Percentiles rank a stretch among this genome's conserved stretches.
These are phyloP conservation scores for Anisodus acutangulus DNA, from an alignment of 257 asterid species.

Conservation along the genomic window DNA sequence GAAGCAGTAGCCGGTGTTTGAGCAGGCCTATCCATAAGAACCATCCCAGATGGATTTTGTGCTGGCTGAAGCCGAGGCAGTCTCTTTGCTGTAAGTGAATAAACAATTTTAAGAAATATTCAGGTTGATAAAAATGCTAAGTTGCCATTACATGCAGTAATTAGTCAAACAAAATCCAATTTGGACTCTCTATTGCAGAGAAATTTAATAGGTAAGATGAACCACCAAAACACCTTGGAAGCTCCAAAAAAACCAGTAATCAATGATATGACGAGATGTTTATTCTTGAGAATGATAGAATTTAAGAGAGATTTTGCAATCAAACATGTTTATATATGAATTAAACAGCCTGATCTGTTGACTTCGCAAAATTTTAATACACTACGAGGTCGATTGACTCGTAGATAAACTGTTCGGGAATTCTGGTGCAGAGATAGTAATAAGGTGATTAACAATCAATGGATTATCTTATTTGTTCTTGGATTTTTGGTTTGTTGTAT, in stretches of 20 bases:
- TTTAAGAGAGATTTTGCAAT: background rate
- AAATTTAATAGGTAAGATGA: background rate
- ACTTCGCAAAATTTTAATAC: too few species aligned
- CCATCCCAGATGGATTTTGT: conserved; percentile 82
- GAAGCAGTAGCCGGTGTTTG: conserved; percentile 47
- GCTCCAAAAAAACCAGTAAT: background rate
- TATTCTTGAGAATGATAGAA: background rate
- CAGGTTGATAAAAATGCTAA: background rate
- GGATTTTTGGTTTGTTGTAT: background rate
- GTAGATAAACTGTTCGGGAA: too few species aligned
- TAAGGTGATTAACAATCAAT: too few species aligned
- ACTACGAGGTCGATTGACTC: too few species aligned
- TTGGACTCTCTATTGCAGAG: background rate
- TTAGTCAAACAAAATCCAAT: background rate
- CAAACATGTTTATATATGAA: background rate
- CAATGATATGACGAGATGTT: background rate
- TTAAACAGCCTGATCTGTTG: background rate
- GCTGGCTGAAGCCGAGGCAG: conserved; percentile 81
- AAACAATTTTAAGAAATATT: background rate
- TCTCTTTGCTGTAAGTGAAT: conserved; percentile 66
- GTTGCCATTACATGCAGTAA: background rate
- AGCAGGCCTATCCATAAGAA: conserved; percentile 75
- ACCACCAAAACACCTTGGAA: background rate
- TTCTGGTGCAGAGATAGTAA: too few species aligned
- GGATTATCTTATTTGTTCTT: background rate